Conservation (phyloP, 1,284 basidiomycete species). For the Hymenochaete sp. region DNA sequence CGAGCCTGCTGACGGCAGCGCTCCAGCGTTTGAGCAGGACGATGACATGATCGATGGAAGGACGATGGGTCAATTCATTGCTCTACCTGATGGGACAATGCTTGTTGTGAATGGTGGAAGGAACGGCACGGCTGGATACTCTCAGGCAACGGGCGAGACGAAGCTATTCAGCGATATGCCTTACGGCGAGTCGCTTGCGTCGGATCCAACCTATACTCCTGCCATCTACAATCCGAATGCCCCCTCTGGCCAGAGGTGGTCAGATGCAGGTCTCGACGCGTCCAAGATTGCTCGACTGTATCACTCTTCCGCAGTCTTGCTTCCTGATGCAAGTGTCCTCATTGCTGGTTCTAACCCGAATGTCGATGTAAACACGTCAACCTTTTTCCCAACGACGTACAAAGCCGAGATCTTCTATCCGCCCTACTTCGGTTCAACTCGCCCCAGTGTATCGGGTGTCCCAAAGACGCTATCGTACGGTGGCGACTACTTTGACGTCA, state of each 20-base stretch:
- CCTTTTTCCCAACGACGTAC: constrained; percentile 80
- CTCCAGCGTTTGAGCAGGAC: constrained; percentile 49
- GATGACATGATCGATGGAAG: constrained; percentile 69
- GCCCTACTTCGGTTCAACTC: constrained; percentile 66
- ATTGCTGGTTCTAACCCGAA: constrained; percentile 93
- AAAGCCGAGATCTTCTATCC: constrained; percentile 85
- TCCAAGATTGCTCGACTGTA: constrained; percentile 73
- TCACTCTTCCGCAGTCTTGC: constrained; percentile 83
- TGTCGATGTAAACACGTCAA: constrained; percentile 65
- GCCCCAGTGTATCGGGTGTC: constrained; percentile 67
- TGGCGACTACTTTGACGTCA: constrained; percentile 67
- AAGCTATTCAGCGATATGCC: constrained; percentile 43
- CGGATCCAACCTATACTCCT: constrained; percentile 59
- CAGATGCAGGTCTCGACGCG: constrained; percentile 50
- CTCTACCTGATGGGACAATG: constrained; percentile 67
- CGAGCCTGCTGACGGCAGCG: constrained; percentile 58
- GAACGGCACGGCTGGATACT: constrained; percentile 72
- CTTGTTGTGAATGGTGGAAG: constrained; percentile 70
- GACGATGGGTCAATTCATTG: constrained; percentile 84
- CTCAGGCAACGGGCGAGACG: constrained; percentile 44
- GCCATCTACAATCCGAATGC: constrained; percentile 71
- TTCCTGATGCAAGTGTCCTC: constrained; percentile 81
- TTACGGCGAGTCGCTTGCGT: constrained; percentile 53
- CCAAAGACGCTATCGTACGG: constrained; percentile 77
- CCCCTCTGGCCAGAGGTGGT: constrained; percentile 63